Evolutionary conservation across 2,329 filamentous ascomycete species (phyloP), one percentile per base, ranked within the genome.

Genomic region (Calonectria pteridis): DNA sequence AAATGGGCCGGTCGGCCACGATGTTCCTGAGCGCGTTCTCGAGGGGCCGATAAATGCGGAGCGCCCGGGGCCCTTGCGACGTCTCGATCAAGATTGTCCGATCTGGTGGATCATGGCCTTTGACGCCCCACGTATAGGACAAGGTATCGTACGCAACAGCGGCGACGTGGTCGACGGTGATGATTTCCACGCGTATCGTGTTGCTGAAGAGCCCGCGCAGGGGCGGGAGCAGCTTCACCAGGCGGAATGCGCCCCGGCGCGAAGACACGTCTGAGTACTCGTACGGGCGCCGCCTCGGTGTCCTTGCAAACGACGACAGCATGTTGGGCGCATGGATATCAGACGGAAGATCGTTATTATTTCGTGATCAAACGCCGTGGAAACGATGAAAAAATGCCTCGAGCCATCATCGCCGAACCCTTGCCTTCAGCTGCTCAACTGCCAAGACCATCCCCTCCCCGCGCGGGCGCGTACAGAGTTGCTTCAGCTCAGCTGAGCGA

Each of bases 81-180:
- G 69, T 72, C 28, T 81, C 77, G n/a, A 84, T 75, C 23, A 81
- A 65, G 20, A 84, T 72, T n/a, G 67, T 71, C 7, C 83, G 77
- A 53, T 79, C 68, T 6, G 81, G 78, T 6, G 33, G 43, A n/a
- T 51, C 26, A 4, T 55, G 16, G 0, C 58, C 37, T 2, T 77
- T 73, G 6, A 72, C 73, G n/a, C 74, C 77, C 82, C 82, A 84
- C 4, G 74, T 75, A 50, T 84, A 84, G 4, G 82, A 83, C 18
- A 84, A 78, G 18, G 82, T 78, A 46, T 83, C 80, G 53, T 82
- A 83, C 7, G 63, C 26, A 7, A 66, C 37, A 11, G 50, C 51
- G 4, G 51, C 71, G 50, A 76, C 77, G 20, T 78, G 67, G 59
- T 78, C 72, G 6, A 58, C 73, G 49, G 82, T 78, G 33, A 81